Base-by-base conservation (phyloP, 345 rosid genomes). In the Acer negundo region DNA sequence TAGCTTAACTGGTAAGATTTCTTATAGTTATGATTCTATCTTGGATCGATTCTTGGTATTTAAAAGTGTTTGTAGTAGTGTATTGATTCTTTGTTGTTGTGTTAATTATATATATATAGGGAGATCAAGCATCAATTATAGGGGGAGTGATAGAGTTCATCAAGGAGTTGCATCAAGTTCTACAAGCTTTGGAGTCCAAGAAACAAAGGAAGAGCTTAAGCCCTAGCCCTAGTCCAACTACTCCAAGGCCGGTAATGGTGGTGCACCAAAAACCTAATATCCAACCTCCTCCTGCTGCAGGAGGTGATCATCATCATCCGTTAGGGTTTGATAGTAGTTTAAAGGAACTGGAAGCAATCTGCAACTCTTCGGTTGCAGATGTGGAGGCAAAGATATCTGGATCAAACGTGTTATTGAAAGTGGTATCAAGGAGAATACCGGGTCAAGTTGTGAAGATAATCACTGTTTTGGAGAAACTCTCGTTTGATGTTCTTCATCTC, bases 61-160 rank as follows among this genome's bases (percentile, higher is more conserved):
- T 35, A 35, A 35, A 49, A 49, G 55, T 49, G 55, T 49, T 49
- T 4, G 10, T 40, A 1, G 0, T 13, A 5, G 13, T 17, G 46
- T 46, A 47, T 24, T 53, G 23, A 53, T 40, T 44, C 5, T 69
- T 62, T 23, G 67, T 7, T 66, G 42, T 31, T 58, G 46, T 42
- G 46, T 55, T 7, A 28, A 46, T 46, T 46, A 46, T 35, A 35
- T 35, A 38, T 38, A 31, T 73, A n/a, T 59, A 95, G 99, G 94
- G 98, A 75, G 98, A 95, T 70, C 98, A 95, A 89, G 99, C 99
- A 76, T 95, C 99, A 12, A 86, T 95, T 61, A 92, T 95, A 38
- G 99, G 93, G 19, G 99, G 99, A 19, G 99, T 83, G 51, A 88
- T 95, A 67, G 97, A 95, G 69, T 95, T 95, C 77, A 91, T 95